Evolutionary conservation across 139 green algal genomes (phyloP), one percentile per base, ranked within the genome.

Genomic region (Asterochloris erici): DNA sequence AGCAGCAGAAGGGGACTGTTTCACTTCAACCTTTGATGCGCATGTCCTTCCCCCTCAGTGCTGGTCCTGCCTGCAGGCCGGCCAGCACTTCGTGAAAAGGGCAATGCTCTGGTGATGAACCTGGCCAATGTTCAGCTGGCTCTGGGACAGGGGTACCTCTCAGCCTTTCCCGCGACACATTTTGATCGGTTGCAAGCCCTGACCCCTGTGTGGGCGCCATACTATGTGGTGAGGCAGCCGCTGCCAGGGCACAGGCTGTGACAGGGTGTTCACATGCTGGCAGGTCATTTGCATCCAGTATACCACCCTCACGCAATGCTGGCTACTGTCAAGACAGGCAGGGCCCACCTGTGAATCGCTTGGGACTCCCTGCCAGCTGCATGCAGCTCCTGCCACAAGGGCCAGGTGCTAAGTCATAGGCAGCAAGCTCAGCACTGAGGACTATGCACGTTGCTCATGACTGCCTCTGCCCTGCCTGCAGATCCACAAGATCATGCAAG

Each of bases 401-500:
- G 19, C 17, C 66, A 9, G 47, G 71, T 77, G 71, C 24, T 77
- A 17, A 15, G 19, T 54, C 6, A 54, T 54, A 54, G 38, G 38
- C 38, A 10, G 38, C 6, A 6, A 54, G 38, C 38, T 54, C 38
- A 54, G 38, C 38, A 28, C 71, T 77, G 24, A 76, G 70, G 23
- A 38, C 16, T 76, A 27, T 24, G 4, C 21, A 24, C 66, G 10
- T 12, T 10, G 66, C 66, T 71, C 1, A 77, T 9, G n/a, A 9
- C 23, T 68, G 19, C 61, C n/a, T 79, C 38, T 29, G 74, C 60
- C 12, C 21, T 12, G 12, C 24, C 61, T 78, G 63, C 89, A 93
- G 86, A 92, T 94, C 29, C 91, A 95, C 86, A 94, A 95, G 86
- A 87, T 95, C 68, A 89, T 95, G 78, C 83, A 84, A 16, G 91